A percentile compares a stretch with the other conserved stretches of the same genome.
phyloP scores from a whole-genome alignment of 1,284 basidiomycete species.

The Tranzscheliella williamsii region DNA sequence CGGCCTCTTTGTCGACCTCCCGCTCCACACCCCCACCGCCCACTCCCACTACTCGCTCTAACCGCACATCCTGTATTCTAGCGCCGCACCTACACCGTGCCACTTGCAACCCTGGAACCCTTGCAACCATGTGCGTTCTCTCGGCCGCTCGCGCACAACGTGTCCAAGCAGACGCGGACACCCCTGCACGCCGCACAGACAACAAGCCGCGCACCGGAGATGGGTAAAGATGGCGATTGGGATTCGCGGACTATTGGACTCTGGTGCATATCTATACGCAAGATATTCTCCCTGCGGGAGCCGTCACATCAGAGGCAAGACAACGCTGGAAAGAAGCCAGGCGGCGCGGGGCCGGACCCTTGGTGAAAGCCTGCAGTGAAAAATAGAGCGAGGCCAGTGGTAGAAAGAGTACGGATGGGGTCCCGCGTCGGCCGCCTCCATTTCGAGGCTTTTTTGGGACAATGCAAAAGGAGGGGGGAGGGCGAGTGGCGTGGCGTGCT shows the following conservation, averaged over 20 bases:
- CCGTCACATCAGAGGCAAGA: conserved; percentile 51
- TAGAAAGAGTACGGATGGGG: background rate
- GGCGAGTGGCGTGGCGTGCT: background rate
- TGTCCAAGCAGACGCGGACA: too few species aligned
- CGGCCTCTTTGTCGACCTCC: conserved; percentile 31
- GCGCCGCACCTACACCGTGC: background rate
- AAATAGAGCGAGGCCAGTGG: too few species aligned
- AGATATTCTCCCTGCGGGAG: conserved; percentile 41
- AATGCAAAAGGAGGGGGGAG: background rate
- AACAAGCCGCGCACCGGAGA: too few species aligned
- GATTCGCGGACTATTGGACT: conserved; percentile 49
- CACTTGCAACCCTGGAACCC: too few species aligned
- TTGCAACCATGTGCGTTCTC: too few species aligned
- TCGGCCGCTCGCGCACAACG: too few species aligned
- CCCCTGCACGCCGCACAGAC: too few species aligned
- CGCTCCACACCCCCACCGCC: conserved; percentile 6
- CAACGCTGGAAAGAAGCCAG: conserved; percentile 42
- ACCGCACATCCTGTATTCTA: background rate
- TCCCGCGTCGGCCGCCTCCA: conserved; percentile 1
- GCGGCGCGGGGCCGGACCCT: too few species aligned
- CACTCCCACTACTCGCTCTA: conserved; percentile 21
- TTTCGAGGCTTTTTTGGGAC: conserved; percentile 37
- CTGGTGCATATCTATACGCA: conserved; percentile 37
- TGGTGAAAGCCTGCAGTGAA: too few species aligned
- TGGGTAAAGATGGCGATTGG: too few species aligned